Conservation (phyloP, 2,329 filamentous ascomycete species). For the Thermomyces lanuginosus region DNA sequence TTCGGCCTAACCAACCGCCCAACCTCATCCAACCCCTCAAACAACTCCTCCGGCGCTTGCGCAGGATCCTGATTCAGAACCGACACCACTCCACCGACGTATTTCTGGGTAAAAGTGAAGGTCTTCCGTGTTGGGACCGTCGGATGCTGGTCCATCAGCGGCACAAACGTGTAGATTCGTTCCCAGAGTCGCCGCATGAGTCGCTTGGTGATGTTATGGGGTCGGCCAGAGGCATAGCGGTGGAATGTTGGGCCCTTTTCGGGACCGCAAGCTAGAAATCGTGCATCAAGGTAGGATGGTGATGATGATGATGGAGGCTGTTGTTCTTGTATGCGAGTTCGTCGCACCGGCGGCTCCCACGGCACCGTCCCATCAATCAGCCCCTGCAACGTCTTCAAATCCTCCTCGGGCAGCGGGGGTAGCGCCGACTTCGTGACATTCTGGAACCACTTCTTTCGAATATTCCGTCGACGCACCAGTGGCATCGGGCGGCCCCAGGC, state of each 20-base stretch:
- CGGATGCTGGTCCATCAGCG: constrained; percentile 12
- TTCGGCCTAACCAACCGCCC: constrained; percentile 1
- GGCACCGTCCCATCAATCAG: constrained; percentile 17
- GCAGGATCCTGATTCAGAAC: too few relatives aligned
- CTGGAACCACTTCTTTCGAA: constrained; percentile 24
- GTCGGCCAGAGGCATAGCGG: constrained; percentile 18
- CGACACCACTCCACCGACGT: too few relatives aligned
- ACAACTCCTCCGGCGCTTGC: constrained; percentile 2
- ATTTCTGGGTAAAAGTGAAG: neutral
- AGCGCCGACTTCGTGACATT: constrained; percentile 15
- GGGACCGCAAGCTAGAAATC: constrained; percentile 21
- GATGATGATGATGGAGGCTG: constrained; percentile 1
- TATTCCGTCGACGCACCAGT: constrained; percentile 16
- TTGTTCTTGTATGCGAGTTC: constrained; percentile 4
- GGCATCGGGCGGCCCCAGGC: constrained; percentile 21
- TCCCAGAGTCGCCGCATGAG: constrained; percentile 25
- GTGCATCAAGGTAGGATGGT: constrained; percentile 8
- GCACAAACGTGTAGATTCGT: constrained; percentile 20
- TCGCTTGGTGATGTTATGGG: constrained; percentile 23
- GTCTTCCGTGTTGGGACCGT: constrained; percentile 12
- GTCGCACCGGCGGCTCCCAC: constrained; percentile 17
- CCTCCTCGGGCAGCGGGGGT: constrained; percentile 24
- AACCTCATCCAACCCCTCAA: constrained; percentile 2
- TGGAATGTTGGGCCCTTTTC: constrained; percentile 20
- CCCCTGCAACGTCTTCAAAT: constrained; percentile 19